These are phyloP conservation scores for Lithocarpus polystachyus DNA, from an alignment of 306 rosid genomes.

Conservation along the genomic window DNA sequence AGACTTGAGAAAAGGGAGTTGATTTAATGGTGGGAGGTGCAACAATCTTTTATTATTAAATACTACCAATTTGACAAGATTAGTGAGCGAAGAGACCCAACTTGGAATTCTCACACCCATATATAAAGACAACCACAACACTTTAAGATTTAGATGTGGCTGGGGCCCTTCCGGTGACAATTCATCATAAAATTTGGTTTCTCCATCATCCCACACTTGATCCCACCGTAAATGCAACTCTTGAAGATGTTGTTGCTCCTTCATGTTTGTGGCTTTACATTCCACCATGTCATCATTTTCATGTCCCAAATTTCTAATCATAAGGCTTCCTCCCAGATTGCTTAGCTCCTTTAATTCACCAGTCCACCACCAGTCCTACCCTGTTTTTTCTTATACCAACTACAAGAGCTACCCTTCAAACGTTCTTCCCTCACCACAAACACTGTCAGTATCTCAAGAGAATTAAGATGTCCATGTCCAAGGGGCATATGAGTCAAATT, in stretches of 20 bases:
- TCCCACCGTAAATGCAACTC: constrained; percentile 4
- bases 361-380: neutral
- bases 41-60: neutral
- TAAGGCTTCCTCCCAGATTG: neutral
- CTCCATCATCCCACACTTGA: neutral
- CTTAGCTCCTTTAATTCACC: neutral
- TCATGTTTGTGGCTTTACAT: neutral
- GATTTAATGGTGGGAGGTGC: neutral
- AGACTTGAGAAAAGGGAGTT: neutral
- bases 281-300: neutral
- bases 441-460: neutral
- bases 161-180: neutral
- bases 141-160: neutral
- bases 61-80: constrained; percentile 8
- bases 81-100: neutral
- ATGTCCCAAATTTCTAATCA: neutral
- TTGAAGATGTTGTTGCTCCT: neutral
- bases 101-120: neutral
- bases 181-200: neutral
- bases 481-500: constrained; percentile 2
- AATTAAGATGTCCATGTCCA: neutral
- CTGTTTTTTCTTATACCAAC: no score
- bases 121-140: neutral
- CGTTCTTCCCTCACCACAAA: neutral
- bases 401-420: no score